Evolutionary conservation across 2,329 filamentous ascomycete species (phyloP).

Genomic region (Boeremia exigua): DNA sequence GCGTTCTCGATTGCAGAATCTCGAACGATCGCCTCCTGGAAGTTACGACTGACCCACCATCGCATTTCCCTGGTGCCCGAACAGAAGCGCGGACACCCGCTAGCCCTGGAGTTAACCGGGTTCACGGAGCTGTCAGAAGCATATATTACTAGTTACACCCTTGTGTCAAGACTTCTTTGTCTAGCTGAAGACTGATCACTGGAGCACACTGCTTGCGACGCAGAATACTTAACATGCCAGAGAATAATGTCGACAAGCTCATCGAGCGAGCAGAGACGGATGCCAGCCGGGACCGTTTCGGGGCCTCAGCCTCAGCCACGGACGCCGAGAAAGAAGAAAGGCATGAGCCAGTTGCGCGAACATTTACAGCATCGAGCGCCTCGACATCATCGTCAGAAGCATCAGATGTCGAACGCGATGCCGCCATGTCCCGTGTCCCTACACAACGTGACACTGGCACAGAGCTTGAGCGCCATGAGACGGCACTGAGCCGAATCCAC

Average conservation of each 20-base stretch:
- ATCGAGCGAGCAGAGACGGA: slow-evolving; percentile 62
- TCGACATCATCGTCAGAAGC: slow-evolving; percentile 55
- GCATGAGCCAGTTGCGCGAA: slow-evolving; percentile 60
- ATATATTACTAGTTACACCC: slow-evolving; percentile 6
- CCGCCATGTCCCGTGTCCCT: slow-evolving; percentile 63
- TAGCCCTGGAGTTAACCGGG: slow-evolving; percentile 13
- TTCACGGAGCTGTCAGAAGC: background rate
- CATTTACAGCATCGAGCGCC: slow-evolving; percentile 59
- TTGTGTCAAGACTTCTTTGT: background rate
- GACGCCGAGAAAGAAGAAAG: slow-evolving; percentile 49
- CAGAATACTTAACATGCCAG: slow-evolving; percentile 50
- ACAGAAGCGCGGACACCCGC: slow-evolving; percentile 16
- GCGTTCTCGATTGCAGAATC: background rate
- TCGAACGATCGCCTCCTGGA: background rate
- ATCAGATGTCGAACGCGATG: slow-evolving; percentile 48
- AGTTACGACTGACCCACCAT: slow-evolving; percentile 6
- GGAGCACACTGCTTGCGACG: slow-evolving; percentile 3
- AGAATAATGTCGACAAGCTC: slow-evolving; percentile 57
- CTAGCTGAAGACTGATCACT: background rate
- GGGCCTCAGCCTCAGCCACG: slow-evolving; percentile 47
- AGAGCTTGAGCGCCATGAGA: slow-evolving; percentile 69
- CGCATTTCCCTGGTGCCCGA: slow-evolving; percentile 1
- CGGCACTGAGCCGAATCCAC: slow-evolving; percentile 73
- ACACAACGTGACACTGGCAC: slow-evolving; percentile 63
- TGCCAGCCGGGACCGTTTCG: slow-evolving; percentile 54